These are phyloP conservation scores for Pilatotrama ljubarskyi DNA, from an alignment of 768 basidiomycete species.

Conservation along the genomic window DNA sequence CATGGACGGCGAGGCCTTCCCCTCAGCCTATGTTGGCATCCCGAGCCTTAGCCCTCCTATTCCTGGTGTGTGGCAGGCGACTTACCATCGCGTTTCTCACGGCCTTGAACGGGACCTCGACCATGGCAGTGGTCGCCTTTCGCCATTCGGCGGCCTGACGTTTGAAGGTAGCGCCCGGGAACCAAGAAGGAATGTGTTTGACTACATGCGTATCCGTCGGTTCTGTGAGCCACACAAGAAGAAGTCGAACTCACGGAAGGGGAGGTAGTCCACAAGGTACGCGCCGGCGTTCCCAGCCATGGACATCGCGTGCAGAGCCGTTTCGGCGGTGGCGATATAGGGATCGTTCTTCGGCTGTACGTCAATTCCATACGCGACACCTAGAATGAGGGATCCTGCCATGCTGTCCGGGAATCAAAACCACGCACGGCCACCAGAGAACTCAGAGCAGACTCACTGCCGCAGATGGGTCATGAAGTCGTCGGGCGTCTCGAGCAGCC, in stretches of 20 bases:
- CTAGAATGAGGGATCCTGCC: conserved; percentile 42
- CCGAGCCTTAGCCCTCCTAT: not conserved
- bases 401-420: conserved; percentile 34
- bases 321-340: conserved; percentile 42
- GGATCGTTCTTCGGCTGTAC: conserved; percentile 43
- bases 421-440: not conserved
- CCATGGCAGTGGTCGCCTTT: conserved; percentile 19
- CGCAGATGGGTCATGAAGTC: conserved; percentile 38
- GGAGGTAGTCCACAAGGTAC: conserved; percentile 47
- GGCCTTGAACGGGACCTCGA: conserved; percentile 25
- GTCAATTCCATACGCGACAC: conserved; percentile 48
- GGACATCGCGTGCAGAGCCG: conserved; percentile 36
- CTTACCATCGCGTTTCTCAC: conserved; percentile 27
- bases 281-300: conserved; percentile 41
- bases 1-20: conserved; percentile 20
- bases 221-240: not conserved
- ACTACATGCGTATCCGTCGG: conserved; percentile 11
- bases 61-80: not conserved
- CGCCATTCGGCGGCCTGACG: conserved; percentile 23
- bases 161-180: conserved; percentile 31
- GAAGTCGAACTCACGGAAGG: conserved; percentile 27
- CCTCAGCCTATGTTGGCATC: conserved; percentile 14
- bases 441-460: conserved; percentile 34
- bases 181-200: conserved; percentile 28
- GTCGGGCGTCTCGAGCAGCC: conserved; percentile 37